Percentiles rank a stretch among this genome's conserved stretches.
phyloP scores from a whole-genome alignment of 306 rosid genomes.

The Calophaca sinica region DNA sequence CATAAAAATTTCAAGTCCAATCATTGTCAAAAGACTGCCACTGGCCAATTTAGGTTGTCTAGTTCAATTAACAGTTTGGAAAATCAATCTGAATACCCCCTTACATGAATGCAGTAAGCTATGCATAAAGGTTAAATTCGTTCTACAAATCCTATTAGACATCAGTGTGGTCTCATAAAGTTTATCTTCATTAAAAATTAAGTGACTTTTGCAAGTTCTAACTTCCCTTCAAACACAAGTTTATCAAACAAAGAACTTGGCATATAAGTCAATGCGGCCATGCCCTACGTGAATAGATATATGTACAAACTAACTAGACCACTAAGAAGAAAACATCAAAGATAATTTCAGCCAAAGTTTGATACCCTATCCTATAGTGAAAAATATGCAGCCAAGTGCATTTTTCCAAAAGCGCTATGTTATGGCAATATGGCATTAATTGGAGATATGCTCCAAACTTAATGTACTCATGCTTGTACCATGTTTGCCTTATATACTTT shows the following conservation, averaged over 20 bases:
- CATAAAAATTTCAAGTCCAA: too few relatives aligned
- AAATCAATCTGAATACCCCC: constrained; percentile 14
- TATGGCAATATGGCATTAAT: background rate
- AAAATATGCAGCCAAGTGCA: background rate
- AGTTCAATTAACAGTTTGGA: too few relatives aligned
- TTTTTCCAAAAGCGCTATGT: background rate
- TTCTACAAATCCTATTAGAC: background rate
- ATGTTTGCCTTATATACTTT: constrained; percentile 11
- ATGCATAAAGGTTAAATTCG: constrained; percentile 6
- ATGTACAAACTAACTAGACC: too few relatives aligned
- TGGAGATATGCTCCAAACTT: background rate
- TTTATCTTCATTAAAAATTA: constrained; percentile 31
- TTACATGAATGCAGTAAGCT: background rate
- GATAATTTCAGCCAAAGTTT: constrained; percentile 14
- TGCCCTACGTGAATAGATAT: too few relatives aligned
- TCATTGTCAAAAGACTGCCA: too few relatives aligned
- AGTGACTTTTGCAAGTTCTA: background rate
- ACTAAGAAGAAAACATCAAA: background rate
- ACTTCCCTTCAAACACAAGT: constrained; percentile 20
- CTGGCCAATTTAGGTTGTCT: too few relatives aligned
- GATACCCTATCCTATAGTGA: background rate
- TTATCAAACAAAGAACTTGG: background rate
- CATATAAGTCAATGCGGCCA: background rate
- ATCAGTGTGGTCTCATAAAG: background rate
- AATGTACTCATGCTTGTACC: background rate